Conservation (phyloP, 139 green algal species). For the Spirogloea muscicola region DNA sequence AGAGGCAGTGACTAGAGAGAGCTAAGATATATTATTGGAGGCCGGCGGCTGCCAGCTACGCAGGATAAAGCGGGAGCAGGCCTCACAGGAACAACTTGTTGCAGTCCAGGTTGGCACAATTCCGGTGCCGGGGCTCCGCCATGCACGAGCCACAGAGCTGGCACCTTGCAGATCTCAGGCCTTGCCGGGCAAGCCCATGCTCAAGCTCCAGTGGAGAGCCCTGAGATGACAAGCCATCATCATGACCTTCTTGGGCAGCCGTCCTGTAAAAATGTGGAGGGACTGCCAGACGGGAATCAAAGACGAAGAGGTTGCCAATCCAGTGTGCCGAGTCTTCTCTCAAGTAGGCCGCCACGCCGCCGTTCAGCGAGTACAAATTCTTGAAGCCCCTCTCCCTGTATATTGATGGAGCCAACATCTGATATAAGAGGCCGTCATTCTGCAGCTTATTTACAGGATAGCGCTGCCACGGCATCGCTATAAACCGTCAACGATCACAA, state of each 20-base stretch:
- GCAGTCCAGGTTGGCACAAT: slow-evolving; percentile 49
- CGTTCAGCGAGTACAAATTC: slow-evolving; percentile 93
- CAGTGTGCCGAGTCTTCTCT: slow-evolving; percentile 57
- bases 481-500: too few species aligned
- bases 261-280: slow-evolving; percentile 17
- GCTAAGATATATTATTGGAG: slow-evolving; percentile 4
- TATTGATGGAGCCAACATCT: too few species aligned
- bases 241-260: background rate
- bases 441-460: too few species aligned
- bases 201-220: background rate
- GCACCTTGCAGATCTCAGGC: slow-evolving; percentile 20
- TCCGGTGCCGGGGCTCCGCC: slow-evolving; percentile 26
- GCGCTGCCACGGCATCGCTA: too few species aligned
- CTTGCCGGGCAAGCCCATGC: background rate
- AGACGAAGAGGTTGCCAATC: slow-evolving; percentile 93
- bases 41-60: background rate
- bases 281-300: slow-evolving; percentile 81
- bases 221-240: background rate
- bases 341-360: slow-evolving; percentile 78
- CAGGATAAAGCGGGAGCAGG: background rate
- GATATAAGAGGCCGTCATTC: too few species aligned
- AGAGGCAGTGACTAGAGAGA: background rate
- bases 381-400: slow-evolving; percentile 67
- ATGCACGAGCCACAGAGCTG: slow-evolving; percentile 6
- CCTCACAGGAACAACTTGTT: slow-evolving; percentile 46